A percentile compares a stretch with the other conserved stretches of the same genome.
Evolutionary conservation across 2,329 filamentous ascomycete genomes (phyloP).

Genomic region (Hypoxylon sp.): DNA sequence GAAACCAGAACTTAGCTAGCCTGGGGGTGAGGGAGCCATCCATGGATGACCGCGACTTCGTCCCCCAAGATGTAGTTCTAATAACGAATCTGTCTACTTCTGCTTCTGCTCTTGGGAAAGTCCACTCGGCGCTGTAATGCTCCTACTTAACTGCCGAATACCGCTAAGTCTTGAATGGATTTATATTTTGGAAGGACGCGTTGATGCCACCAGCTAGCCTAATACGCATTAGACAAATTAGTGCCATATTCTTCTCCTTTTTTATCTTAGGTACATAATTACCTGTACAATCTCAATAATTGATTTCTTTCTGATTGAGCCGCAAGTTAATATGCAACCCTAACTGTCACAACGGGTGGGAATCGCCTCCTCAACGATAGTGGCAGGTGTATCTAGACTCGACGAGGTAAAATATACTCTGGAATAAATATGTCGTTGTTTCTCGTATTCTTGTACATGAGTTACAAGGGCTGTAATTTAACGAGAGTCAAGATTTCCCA

Average conservation of each 20-base stretch:
- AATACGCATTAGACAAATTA: not conserved
- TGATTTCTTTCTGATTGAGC: not conserved
- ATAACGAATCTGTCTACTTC: not conserved
- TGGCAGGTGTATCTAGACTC: not conserved
- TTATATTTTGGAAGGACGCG: not conserved
- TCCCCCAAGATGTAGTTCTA: not conserved
- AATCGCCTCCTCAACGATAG: not conserved
- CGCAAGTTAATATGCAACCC: not conserved
- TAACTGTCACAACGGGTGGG: not conserved
- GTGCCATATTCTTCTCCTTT: not conserved
- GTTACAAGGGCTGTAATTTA: not conserved
- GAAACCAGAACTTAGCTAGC: not conserved
- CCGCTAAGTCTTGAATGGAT: not conserved
- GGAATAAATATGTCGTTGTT: not conserved
- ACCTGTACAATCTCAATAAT: not conserved
- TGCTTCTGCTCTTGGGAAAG: not conserved
- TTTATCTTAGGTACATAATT: no score
- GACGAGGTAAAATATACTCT: not conserved
- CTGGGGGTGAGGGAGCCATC: not conserved
- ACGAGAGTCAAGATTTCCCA: not conserved
- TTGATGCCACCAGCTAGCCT: not conserved
- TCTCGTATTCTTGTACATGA: not conserved
- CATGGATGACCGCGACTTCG: not conserved
- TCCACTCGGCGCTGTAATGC: not conserved
- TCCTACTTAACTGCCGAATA: not conserved